Conservation (phyloP, 164 flowering plant species). For the Chimonanthus salicifolius region DNA sequence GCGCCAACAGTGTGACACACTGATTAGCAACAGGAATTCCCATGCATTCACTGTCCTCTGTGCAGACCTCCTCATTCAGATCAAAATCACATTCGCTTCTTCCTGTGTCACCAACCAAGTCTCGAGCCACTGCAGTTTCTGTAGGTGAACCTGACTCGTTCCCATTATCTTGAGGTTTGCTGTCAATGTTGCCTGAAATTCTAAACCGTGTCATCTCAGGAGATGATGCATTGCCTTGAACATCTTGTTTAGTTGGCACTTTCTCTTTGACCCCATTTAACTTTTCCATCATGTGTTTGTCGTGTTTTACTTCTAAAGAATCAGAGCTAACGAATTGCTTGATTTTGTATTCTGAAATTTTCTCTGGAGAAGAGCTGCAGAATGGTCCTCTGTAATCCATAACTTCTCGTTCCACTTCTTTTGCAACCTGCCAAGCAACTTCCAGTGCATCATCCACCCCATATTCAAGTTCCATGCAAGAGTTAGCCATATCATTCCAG, state of each 20-base stretch:
- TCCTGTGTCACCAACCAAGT: conserved; percentile 27
- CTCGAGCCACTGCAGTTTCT: conserved; percentile 43
- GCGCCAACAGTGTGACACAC: conserved; percentile 28
- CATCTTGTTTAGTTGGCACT: conserved; percentile 18
- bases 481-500: conserved; percentile 18
- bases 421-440: conserved; percentile 76
- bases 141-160: conserved; percentile 38
- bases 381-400: conserved; percentile 45
- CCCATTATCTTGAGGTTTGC: conserved; percentile 21
- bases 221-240: conserved; percentile 25
- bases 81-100: conserved; percentile 48
- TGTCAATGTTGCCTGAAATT: conserved; percentile 19
- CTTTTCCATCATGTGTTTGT: conserved; percentile 18
- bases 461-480: conserved; percentile 59
- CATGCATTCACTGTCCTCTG: conserved; percentile 43
- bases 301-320: conserved; percentile 38
- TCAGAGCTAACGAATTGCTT: conserved; percentile 47
- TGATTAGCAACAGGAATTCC: conserved; percentile 5
- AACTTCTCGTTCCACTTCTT: conserved; percentile 68
- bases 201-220: conserved; percentile 20
- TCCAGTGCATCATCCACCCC: conserved; percentile 78
- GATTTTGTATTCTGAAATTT: conserved; percentile 31
- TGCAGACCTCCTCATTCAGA: conserved; percentile 50
- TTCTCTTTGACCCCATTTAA: conserved; percentile 16
- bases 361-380: conserved; percentile 56